phyloP scores from a whole-genome alignment of 257 asterid species.

The Solanum chiquidenum region DNA sequence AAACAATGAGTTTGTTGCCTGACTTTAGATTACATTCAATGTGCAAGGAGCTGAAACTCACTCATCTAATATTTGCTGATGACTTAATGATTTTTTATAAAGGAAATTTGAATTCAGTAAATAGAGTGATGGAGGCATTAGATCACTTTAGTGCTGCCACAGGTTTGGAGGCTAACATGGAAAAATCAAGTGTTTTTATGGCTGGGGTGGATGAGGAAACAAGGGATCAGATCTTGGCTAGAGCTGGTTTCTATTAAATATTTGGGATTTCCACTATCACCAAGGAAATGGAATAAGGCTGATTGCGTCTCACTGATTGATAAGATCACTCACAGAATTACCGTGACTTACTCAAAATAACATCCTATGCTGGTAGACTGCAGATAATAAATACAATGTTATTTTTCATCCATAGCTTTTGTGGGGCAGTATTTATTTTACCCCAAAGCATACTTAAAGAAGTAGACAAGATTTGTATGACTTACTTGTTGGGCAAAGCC shows the following conservation, averaged over 20 bases:
- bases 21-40: too few relatives aligned
- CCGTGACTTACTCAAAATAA: not conserved
- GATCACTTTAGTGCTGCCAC: not conserved
- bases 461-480: too few relatives aligned
- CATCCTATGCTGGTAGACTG: not conserved
- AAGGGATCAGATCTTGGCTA: not conserved
- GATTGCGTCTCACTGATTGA: not conserved
- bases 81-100: too few relatives aligned
- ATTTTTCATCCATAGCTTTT: not conserved
- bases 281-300: too few relatives aligned
- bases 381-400: not conserved
- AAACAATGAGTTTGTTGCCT: too few relatives aligned
- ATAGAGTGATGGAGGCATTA: not conserved
- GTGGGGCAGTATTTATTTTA: too few relatives aligned
- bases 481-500: too few relatives aligned
- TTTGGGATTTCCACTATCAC: not conserved
- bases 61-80: too few relatives aligned
- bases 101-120: too few relatives aligned
- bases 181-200: not conserved
- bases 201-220: not conserved
- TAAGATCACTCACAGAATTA: not conserved
- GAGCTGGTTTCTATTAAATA: not conserved
- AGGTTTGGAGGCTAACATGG: not conserved
- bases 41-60: too few relatives aligned
- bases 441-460: too few relatives aligned